A percentile compares a stretch with the other conserved stretches of the same genome.
phyloP scores from a whole-genome alignment of 805 yeast genomes.

The Saturnispora zaruensis region DNA sequence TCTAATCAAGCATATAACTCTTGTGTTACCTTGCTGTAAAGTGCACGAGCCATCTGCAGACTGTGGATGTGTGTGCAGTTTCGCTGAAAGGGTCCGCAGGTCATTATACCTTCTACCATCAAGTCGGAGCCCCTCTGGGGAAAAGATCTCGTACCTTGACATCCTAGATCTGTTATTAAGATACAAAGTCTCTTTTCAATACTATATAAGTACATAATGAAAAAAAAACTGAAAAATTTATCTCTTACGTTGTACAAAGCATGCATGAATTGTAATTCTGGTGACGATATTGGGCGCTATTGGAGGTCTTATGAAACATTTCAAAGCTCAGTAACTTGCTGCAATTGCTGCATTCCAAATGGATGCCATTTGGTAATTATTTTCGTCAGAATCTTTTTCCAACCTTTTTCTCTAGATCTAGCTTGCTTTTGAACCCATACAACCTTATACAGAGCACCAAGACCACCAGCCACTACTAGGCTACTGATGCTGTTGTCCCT shows the following conservation, averaged over 20 bases:
- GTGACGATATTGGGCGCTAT: background rate
- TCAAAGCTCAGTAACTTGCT: background rate
- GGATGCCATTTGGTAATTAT: too few relatives aligned
- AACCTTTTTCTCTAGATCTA: too few relatives aligned
- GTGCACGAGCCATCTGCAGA: constrained; percentile 89
- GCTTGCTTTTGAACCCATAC: too few relatives aligned
- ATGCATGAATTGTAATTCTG: background rate
- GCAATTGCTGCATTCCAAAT: background rate
- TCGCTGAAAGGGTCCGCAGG: constrained; percentile 70
- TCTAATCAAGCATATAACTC: constrained; percentile 71
- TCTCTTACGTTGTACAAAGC: background rate
- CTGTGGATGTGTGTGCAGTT: constrained; percentile 79
- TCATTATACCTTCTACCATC: constrained; percentile 97
- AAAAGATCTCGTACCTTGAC: constrained; percentile 65
- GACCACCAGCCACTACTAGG: background rate
- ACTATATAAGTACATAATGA: background rate
- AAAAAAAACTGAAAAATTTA: background rate
- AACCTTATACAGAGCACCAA: too few relatives aligned
- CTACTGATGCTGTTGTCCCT: background rate
- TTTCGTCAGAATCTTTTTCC: too few relatives aligned
- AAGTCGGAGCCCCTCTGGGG: constrained; percentile 88
- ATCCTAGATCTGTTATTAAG: constrained; percentile 8
- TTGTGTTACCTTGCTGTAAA: constrained; percentile 87
- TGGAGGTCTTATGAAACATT: background rate
- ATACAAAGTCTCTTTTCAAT: background rate